phyloP scores from a whole-genome alignment of 148 eudicot species.

The Rhododendron molle region DNA sequence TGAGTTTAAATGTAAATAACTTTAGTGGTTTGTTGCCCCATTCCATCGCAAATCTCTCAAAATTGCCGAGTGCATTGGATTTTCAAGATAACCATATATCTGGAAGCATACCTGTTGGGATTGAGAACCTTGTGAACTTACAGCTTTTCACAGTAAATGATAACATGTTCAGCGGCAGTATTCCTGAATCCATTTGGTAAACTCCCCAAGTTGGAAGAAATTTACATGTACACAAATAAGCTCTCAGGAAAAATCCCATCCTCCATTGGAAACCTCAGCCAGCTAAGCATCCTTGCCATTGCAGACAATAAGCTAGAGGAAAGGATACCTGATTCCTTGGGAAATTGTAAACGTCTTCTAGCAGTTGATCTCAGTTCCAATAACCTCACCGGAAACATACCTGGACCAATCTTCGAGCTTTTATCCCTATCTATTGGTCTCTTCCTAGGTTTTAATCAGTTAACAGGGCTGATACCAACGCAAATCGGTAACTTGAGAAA shows the following conservation, averaged over 20 bases:
- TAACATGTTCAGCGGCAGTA: neutral
- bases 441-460: neutral
- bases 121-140: neutral
- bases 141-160: fast-evolving
- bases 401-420: neutral
- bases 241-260: too few species aligned
- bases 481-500: conserved; percentile 7
- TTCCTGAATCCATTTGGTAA: neutral
- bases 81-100: neutral
- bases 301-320: neutral
- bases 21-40: neutral
- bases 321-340: neutral
- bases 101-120: conserved; percentile 10
- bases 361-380: neutral
- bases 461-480: conserved; percentile 6
- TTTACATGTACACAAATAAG: too few species aligned
- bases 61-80: too few species aligned
- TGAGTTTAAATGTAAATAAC: neutral
- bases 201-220: neutral
- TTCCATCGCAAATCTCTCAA: conserved; percentile 11
- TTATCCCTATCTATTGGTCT: neutral
- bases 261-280: too few species aligned
- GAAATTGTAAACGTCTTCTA: neutral
- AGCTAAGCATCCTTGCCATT: neutral
- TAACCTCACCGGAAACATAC: conserved; percentile 1